Percentiles rank a stretch among this genome's conserved stretches.
These are phyloP conservation scores for Ganoderma multipileum DNA, from an alignment of 1,284 basidiomycete species.

Conservation along the genomic window DNA sequence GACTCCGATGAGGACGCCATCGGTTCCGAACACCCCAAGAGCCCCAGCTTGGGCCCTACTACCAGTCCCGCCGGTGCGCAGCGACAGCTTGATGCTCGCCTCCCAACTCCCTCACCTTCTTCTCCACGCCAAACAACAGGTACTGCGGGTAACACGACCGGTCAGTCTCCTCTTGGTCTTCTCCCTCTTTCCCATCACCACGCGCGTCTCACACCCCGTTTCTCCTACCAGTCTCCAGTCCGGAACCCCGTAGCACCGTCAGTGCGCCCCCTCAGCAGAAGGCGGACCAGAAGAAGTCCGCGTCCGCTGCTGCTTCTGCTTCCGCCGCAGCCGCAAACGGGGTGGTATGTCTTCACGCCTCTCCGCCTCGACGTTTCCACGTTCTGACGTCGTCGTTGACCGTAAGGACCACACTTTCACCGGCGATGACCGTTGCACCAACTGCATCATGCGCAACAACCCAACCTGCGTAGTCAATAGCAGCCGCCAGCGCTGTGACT, in stretches of 20 bases:
- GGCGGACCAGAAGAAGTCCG: constrained; percentile 26
- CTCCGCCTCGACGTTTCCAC: background rate
- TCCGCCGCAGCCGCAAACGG: constrained; percentile 16
- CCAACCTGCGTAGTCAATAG: constrained; percentile 29
- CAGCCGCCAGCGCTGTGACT: constrained; percentile 33
- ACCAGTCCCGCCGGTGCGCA: constrained; percentile 28
- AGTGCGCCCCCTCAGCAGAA: constrained; percentile 28
- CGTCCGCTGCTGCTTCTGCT: constrained; percentile 15
- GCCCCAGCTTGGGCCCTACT: constrained; percentile 29
- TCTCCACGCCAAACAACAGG: constrained; percentile 23
- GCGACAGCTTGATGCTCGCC: constrained; percentile 22
- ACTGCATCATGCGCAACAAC: constrained; percentile 30
- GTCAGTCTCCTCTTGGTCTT: constrained; percentile 24
- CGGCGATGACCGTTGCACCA: constrained; percentile 30
- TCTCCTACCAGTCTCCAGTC: constrained; percentile 25
- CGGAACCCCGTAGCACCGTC: constrained; percentile 30
- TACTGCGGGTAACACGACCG: constrained; percentile 30
- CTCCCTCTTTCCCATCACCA: constrained; percentile 25
- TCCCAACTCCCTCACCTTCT: constrained; percentile 23
- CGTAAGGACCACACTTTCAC: constrained; percentile 26
- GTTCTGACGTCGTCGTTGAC: background rate
- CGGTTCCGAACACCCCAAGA: constrained; percentile 32
- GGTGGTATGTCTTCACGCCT: constrained; percentile 23
- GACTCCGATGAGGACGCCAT: constrained; percentile 33
- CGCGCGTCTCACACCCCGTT: constrained; percentile 22